A percentile compares a stretch with the other conserved stretches of the same genome.
phyloP scores from a whole-genome alignment of 306 rosid genomes.

The Prinsepia uniflora region DNA sequence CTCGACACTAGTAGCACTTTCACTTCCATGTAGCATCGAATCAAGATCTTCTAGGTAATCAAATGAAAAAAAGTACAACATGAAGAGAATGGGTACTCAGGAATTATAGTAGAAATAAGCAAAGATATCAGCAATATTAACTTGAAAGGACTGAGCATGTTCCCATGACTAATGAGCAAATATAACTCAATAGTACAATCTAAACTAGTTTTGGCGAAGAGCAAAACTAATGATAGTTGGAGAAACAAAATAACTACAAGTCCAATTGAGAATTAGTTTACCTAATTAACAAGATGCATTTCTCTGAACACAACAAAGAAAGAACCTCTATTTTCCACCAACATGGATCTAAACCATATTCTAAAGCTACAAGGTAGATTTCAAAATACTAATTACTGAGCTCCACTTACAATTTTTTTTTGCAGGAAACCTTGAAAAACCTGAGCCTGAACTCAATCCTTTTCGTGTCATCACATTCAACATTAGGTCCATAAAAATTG shows the following conservation, averaged over 20 bases:
- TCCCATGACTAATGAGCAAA: not conserved
- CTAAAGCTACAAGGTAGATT: conserved; percentile 57
- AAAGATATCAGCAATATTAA: not conserved
- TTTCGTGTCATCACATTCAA: no score
- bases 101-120: not conserved
- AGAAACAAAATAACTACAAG: not conserved
- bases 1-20: conserved; percentile 55
- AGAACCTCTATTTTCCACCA: conserved; percentile 60
- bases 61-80: no score
- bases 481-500: not conserved
- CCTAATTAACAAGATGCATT: no score
- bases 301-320: conserved; percentile 41
- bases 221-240: conserved; percentile 5
- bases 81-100: not conserved
- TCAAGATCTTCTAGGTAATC: conserved; percentile 62
- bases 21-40: conserved; percentile 86
- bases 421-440: no score
- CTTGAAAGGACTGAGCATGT: conserved; percentile 8
- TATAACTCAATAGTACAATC: conserved; percentile 3
- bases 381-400: conserved; percentile 8
- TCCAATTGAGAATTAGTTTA: no score
- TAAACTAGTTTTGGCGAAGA: conserved; percentile 4
- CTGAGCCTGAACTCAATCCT: no score
- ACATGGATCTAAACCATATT: conserved; percentile 78
- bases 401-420: not conserved